Percentiles rank a stretch among this genome's conserved stretches.
Evolutionary conservation across 495 filamentous ascomycete genomes (phyloP).

Genomic region (Aspergillus homomorphus): DNA sequence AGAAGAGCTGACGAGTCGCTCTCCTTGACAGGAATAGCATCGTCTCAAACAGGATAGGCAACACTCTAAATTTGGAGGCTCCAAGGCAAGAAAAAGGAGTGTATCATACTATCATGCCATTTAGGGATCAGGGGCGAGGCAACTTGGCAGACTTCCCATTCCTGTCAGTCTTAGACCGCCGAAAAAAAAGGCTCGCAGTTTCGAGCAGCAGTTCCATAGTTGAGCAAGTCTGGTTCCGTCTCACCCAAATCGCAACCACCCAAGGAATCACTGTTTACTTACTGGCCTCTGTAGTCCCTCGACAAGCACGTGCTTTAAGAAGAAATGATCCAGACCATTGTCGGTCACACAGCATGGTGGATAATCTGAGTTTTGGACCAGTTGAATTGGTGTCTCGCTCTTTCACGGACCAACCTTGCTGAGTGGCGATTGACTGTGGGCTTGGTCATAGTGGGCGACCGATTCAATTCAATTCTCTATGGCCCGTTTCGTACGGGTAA

Average conservation of each 20-base stretch:
- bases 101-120: not conserved
- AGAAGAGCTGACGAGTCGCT: not conserved
- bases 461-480: not conserved
- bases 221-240: slow-evolving; percentile 9
- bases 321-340: not conserved
- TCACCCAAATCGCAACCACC: slow-evolving; percentile 14
- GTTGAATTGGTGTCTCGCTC: not conserved
- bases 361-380: not conserved
- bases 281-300: not conserved
- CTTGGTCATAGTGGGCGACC: not conserved
- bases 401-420: slow-evolving; percentile 3
- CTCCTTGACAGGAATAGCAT: slow-evolving; percentile 5
- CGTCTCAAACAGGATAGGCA: not conserved
- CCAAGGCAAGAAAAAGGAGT: slow-evolving; percentile 1
- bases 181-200: not conserved
- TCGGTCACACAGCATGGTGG: slow-evolving; percentile 1
- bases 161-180: not conserved
- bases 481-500: not conserved
- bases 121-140: not conserved
- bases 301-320: not conserved
- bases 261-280: slow-evolving; percentile 26
- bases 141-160: not conserved
- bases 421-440: slow-evolving; percentile 1
- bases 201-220: not conserved
- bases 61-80: not conserved